Evolutionary conservation across 2,329 filamentous ascomycete genomes (phyloP).

Genomic region (Tolypocladium endophyticum): DNA sequence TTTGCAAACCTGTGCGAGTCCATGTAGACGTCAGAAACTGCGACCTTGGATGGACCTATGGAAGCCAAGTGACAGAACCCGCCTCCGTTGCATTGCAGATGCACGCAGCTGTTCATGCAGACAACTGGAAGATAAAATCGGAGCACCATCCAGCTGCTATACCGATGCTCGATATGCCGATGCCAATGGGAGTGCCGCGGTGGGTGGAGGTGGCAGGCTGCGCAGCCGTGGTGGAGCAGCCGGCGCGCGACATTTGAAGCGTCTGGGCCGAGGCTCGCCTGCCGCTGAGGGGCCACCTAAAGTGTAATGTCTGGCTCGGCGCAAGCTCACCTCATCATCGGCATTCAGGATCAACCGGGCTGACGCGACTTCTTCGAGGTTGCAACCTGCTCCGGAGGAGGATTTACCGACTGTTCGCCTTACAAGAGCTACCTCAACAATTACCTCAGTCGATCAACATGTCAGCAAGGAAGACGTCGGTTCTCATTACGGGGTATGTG

Average conservation of each 20-base stretch:
- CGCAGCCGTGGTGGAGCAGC: neutral
- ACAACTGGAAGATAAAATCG: neutral
- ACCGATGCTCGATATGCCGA: too few species aligned
- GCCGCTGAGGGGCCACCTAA: neutral
- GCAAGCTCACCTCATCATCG: neutral
- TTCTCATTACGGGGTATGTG: constrained; percentile 39
- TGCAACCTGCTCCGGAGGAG: neutral
- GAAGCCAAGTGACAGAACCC: neutral
- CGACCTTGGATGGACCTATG: neutral
- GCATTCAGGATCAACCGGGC: too few species aligned
- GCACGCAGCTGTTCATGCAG: neutral
- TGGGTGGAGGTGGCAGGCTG: too few species aligned
- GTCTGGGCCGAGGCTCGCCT: neutral
- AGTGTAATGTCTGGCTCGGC: neutral
- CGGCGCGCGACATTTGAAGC: neutral
- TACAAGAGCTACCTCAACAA: too few species aligned
- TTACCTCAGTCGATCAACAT: constrained; percentile 6
- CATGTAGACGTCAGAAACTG: too few species aligned
- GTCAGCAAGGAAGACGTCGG: constrained; percentile 25
- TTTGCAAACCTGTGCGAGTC: too few species aligned
- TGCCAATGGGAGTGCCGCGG: too few species aligned
- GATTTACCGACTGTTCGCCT: neutral
- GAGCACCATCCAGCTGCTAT: too few species aligned
- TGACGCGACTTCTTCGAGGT: neutral
- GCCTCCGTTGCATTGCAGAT: neutral